Conservation (phyloP, 495 filamentous ascomycete genomes). For the Penicillium goetzii region DNA sequence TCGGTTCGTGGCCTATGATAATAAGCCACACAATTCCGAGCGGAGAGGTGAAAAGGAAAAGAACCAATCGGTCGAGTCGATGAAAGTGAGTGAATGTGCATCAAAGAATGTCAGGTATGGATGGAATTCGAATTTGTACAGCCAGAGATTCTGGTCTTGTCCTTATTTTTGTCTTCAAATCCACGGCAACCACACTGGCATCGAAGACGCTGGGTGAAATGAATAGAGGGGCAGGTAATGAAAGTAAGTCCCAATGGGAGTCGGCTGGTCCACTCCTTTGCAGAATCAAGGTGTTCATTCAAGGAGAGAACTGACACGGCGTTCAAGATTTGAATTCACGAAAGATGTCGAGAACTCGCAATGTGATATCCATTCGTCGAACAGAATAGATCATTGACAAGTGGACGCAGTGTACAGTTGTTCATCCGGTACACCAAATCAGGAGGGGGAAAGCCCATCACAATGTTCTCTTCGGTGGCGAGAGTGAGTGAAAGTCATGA, state of each 20-base stretch:
- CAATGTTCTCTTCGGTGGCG: conserved; percentile 30
- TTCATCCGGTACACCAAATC: conserved; percentile 12
- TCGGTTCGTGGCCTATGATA: conserved; percentile 4
- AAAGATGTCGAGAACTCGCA: not conserved
- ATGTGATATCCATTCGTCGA: conserved; percentile 5
- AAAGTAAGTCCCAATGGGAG: conserved; percentile 21
- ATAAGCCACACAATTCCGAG: conserved; percentile 5
- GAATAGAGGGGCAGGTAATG: conserved; percentile 4
- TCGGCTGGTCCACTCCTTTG: conserved; percentile 10
- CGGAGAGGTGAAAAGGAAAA: conserved; percentile 21
- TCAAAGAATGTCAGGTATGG: conserved; percentile 1
- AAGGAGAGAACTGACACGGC: conserved; percentile 3
- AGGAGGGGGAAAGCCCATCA: conserved; percentile 29
- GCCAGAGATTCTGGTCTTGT: conserved; percentile 1
- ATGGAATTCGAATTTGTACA: not conserved
- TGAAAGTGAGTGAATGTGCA: conserved; percentile 24
- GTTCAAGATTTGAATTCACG: conserved; percentile 4
- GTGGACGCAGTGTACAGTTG: not conserved
- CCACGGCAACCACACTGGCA: conserved; percentile 1
- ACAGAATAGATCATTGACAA: not conserved
- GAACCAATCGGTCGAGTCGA: conserved; percentile 20
- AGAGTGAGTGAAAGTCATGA: conserved; percentile 11
- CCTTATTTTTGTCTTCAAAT: not conserved
- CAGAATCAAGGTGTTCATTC: not conserved
- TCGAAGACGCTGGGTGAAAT: conserved; percentile 4